Evolutionary conservation across 192 early-diverging fungal species (phyloP).

Genomic region (Ramicandelaber brevisporus): DNA sequence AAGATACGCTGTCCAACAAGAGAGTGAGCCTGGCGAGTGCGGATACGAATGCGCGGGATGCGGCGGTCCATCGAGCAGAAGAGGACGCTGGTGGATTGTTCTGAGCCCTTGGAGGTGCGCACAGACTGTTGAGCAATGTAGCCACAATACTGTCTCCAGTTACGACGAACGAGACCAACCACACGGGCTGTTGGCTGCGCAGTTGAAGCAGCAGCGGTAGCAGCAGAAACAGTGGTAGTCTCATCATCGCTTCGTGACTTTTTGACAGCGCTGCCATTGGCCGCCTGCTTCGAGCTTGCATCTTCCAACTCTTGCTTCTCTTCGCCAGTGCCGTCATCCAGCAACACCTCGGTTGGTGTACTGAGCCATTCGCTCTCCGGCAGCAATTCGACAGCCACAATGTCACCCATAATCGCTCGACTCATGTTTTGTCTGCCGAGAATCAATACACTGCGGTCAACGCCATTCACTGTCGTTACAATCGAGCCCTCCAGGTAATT

Average conservation of each 20-base stretch:
- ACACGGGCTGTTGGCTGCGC: slow-evolving; percentile 63
- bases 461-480: slow-evolving; percentile 43
- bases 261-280: slow-evolving; percentile 4
- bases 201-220: slow-evolving; percentile 3
- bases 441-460: slow-evolving; percentile 47
- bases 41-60: slow-evolving; percentile 80
- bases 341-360: slow-evolving; percentile 34
- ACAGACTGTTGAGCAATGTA: slow-evolving; percentile 37
- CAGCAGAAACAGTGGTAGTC: slow-evolving; percentile 3
- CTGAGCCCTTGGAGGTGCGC: too few relatives aligned
- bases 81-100: too few relatives aligned
- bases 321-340: slow-evolving; percentile 58
- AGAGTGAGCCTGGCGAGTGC: slow-evolving; percentile 61
- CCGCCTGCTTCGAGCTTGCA: slow-evolving; percentile 1
- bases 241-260: too few relatives aligned
- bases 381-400: slow-evolving; percentile 64
- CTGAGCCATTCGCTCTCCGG: slow-evolving; percentile 68
- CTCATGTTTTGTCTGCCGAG: slow-evolving; percentile 66
- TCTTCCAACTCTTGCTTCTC: slow-evolving; percentile 39
- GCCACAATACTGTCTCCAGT: slow-evolving; percentile 87
- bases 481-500: slow-evolving; percentile 77
- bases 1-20: slow-evolving; percentile 70
- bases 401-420: slow-evolving; percentile 77
- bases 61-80: slow-evolving; percentile 79
- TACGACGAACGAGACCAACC: slow-evolving; percentile 81